Base-by-base conservation (phyloP, 1,284 basidiomycete species). In the Sporisorium exsertum region DNA sequence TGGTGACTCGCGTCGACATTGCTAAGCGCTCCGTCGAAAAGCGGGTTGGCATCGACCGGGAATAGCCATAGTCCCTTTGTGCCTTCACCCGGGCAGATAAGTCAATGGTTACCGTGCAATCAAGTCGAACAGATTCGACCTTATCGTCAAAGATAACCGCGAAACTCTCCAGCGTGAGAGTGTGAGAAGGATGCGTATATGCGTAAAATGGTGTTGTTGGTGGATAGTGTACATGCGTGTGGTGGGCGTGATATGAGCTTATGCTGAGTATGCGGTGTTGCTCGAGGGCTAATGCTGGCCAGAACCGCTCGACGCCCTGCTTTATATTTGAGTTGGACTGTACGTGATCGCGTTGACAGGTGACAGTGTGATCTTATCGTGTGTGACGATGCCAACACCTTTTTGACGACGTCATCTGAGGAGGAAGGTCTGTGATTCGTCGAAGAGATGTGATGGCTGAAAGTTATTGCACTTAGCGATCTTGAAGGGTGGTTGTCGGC, bases 181-280 rank as follows among this genome's bases (percentile, higher is more conserved):
- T 8, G 8, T 5, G 33, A 35, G 1, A 15, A n/a, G 13, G 20
- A 40, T 6, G 15, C 27, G 7, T 56, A 18, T 10, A 15, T 47
- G 46, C 18, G 46, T 47, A 22, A 27, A n/a, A 18, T 35, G 49
- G 12, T 33, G 15, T 15, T 26, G 18, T 15, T 52, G 49, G 40
- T 18, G 27, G 15, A 32, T 59, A 51, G 49, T 59, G 22, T 59
- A 59, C 58, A 59, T 24, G 40, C 52, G 37, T 35, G 29, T 13
- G 40, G 20, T 50, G 49, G 33, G 40, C 3, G 22, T 12, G 49
- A 7, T n/a, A n/a, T 46, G 13, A 27, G 26, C 24, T 24, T 37
- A 27, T 27, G 52, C 37, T 53, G 52, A 53, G 50, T 5, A 15
- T 9, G 22, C 3, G 20, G 32, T 18, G 51, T n/a, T 26, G 6